These are phyloP conservation scores for Coriolopsis trogii DNA, from an alignment of 1,284 basidiomycete species.

Conservation along the genomic window DNA sequence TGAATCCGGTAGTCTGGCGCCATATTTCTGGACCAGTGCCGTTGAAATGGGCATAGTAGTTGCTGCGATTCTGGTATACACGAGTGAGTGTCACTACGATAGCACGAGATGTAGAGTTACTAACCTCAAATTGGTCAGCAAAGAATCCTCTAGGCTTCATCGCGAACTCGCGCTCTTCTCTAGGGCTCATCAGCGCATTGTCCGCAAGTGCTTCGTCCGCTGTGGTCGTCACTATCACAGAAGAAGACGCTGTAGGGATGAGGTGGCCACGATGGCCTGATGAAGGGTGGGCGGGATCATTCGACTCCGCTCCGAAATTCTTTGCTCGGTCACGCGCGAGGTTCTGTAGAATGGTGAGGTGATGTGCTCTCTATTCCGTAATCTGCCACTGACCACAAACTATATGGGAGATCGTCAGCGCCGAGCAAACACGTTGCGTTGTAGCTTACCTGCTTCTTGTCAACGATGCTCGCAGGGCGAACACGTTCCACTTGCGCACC, in stretches of 20 bases:
- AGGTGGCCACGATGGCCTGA: slow-evolving; percentile 24
- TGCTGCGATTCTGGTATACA: slow-evolving; percentile 73
- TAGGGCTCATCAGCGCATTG: slow-evolving; percentile 40
- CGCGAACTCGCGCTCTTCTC: slow-evolving; percentile 46
- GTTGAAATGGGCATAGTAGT: slow-evolving; percentile 87
- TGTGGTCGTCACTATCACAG: slow-evolving; percentile 61
- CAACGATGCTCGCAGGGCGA: slow-evolving; percentile 87
- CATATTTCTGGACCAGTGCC: slow-evolving; percentile 97
- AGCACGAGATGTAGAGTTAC: slow-evolving; percentile 27
- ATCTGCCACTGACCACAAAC: slow-evolving; percentile 12
- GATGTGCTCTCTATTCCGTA: too few relatives aligned
- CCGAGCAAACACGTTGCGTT: slow-evolving; percentile 37
- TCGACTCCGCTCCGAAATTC: slow-evolving; percentile 61
- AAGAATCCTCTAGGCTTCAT: slow-evolving; percentile 77
- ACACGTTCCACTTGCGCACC: slow-evolving; percentile 89
- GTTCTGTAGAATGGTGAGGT: too few relatives aligned
- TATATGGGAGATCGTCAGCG: background rate
- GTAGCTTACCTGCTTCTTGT: slow-evolving; percentile 83
- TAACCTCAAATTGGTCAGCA: slow-evolving; percentile 96
- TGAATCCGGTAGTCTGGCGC: slow-evolving; percentile 83
- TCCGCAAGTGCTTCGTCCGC: slow-evolving; percentile 41
- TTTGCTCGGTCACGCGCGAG: slow-evolving; percentile 78
- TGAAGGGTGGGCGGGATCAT: slow-evolving; percentile 26
- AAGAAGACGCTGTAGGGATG: slow-evolving; percentile 33
- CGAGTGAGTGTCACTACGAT: too few relatives aligned